A percentile compares a stretch with the other conserved stretches of the same genome.
phyloP scores from a whole-genome alignment of 2,329 filamentous ascomycete genomes.

The Alternaria sp. region DNA sequence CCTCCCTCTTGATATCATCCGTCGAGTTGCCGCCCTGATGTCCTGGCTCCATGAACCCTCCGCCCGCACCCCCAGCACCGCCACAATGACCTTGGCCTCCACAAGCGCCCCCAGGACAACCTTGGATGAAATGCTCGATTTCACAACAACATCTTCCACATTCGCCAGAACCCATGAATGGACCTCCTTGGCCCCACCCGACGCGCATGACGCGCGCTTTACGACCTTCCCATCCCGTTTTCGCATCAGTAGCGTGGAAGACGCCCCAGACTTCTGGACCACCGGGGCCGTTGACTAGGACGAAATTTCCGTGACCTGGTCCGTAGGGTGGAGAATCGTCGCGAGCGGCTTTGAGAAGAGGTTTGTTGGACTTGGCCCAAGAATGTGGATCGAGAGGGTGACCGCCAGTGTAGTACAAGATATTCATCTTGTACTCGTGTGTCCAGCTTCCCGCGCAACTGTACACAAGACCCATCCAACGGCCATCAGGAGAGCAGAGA shows the following conservation, averaged over 20 bases:
- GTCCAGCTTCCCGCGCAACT: slow-evolving; percentile 58
- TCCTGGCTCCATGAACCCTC: slow-evolving; percentile 24
- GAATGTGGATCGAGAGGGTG: slow-evolving; percentile 49
- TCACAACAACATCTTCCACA: slow-evolving; percentile 47
- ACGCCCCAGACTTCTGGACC: slow-evolving; percentile 54
- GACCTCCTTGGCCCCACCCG: slow-evolving; percentile 46
- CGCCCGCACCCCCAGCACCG: slow-evolving; percentile 27
- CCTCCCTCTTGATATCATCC: slow-evolving; percentile 26
- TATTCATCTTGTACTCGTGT: slow-evolving; percentile 59
- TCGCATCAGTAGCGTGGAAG: slow-evolving; percentile 57
- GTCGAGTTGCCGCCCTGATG: slow-evolving; percentile 21
- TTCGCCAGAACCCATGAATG: slow-evolving; percentile 54
- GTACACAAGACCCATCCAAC: slow-evolving; percentile 57
- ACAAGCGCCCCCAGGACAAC: slow-evolving; percentile 38
- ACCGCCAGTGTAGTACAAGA: slow-evolving; percentile 52
- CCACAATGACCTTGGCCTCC: slow-evolving; percentile 36
- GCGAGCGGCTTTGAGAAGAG: slow-evolving; percentile 49
- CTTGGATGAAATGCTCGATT: slow-evolving; percentile 43
- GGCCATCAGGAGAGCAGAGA: slow-evolving; percentile 45
- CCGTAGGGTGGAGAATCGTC: slow-evolving; percentile 53
- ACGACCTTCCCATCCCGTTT: slow-evolving; percentile 56
- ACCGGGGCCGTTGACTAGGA: slow-evolving; percentile 45
- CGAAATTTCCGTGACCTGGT: slow-evolving; percentile 57
- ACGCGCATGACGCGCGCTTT: slow-evolving; percentile 57
- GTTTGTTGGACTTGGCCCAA: slow-evolving; percentile 52